Conservation (phyloP, 257 asterid species). For the Petrea volubilis region DNA sequence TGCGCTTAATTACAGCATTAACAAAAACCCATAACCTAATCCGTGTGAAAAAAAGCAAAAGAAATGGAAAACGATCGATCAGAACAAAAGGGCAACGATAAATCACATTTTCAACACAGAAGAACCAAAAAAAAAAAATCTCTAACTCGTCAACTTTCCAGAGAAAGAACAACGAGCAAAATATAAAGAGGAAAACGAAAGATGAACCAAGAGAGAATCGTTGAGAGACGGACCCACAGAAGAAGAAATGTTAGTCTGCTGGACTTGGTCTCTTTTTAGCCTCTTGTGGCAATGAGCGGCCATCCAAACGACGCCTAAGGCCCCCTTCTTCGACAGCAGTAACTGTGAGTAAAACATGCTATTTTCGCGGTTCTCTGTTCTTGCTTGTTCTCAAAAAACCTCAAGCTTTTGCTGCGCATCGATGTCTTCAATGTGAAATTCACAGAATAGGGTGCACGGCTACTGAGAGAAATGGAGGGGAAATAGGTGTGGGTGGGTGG, state of each 20-base stretch:
- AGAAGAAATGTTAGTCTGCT: conserved; percentile 59
- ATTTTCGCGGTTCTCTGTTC: not conserved
- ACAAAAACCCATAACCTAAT: not conserved
- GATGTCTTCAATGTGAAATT: not conserved
- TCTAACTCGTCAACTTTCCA: not conserved
- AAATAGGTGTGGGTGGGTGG: not conserved
- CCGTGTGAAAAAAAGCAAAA: not conserved
- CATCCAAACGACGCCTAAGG: conserved; percentile 75
- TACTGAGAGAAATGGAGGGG: conserved; percentile 10
- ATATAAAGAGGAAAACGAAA: too few relatives aligned
- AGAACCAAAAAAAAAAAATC: not conserved
- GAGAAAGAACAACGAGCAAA: not conserved
- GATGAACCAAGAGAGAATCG: not conserved
- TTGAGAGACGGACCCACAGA: conserved; percentile 71
- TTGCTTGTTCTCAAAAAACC: not conserved
- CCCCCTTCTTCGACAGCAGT: conserved; percentile 78
- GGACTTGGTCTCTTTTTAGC: conserved; percentile 61
- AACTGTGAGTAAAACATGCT: conserved; percentile 73
- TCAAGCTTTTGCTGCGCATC: not conserved
- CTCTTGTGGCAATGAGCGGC: conserved; percentile 86
- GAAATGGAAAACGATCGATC: not conserved
- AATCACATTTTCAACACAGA: conserved; percentile 1
- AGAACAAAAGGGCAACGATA: not conserved
- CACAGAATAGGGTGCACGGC: conserved; percentile 10
- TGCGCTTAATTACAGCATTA: conserved; percentile 7